phyloP scores from a whole-genome alignment of 768 basidiomycete species.

The Kwoniella sp. region DNA sequence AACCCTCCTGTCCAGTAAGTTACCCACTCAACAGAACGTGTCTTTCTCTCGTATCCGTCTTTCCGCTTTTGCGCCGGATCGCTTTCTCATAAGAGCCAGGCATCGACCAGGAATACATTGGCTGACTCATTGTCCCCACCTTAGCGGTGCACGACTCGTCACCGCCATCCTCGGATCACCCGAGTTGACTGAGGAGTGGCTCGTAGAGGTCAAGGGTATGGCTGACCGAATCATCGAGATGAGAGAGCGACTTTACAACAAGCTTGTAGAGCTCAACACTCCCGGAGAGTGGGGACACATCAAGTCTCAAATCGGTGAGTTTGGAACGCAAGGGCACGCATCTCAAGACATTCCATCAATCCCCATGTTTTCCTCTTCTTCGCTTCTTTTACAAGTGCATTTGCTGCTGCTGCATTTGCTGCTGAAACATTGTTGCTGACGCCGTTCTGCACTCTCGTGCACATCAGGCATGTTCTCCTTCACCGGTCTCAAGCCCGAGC shows the following conservation, averaged over 20 bases:
- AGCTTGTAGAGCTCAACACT: slow-evolving; percentile 68
- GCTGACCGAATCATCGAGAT: slow-evolving; percentile 87
- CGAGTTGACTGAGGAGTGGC: slow-evolving; percentile 51
- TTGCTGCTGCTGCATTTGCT: not conserved
- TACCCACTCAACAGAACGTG: too few species aligned
- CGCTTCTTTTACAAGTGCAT: not conserved
- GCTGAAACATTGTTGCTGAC: too few species aligned
- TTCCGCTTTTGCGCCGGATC: too few species aligned
- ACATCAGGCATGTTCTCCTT: slow-evolving; percentile 41
- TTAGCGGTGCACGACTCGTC: slow-evolving; percentile 55
- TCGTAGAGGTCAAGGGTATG: slow-evolving; percentile 82
- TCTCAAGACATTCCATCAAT: too few species aligned
- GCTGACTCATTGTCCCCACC: not conserved
- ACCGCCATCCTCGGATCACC: slow-evolving; percentile 49
- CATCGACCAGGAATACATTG: not conserved
- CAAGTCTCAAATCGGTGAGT: slow-evolving; percentile 74
- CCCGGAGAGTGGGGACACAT: slow-evolving; percentile 98
- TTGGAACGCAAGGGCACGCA: too few species aligned
- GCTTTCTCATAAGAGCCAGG: too few species aligned
- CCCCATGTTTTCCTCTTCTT: too few species aligned
- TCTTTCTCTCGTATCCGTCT: too few species aligned
- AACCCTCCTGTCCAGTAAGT: slow-evolving; percentile 74
- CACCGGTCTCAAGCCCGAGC: slow-evolving; percentile 49
- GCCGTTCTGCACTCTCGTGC: not conserved
- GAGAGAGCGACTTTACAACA: slow-evolving; percentile 72